phyloP scores from a whole-genome alignment of 441 rosid species.

The Macaranga tanarius region DNA sequence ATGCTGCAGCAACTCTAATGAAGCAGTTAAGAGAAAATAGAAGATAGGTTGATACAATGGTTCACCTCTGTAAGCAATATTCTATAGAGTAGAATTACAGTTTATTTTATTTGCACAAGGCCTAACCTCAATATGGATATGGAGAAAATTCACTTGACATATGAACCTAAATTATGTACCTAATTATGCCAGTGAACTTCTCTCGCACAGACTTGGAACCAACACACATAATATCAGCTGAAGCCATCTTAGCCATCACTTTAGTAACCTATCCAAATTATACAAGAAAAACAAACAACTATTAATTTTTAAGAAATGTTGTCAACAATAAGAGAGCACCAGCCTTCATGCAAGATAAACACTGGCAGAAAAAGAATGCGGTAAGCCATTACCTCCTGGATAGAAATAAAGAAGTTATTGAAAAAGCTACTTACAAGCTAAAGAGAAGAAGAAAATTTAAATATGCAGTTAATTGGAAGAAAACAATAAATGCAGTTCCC shows the following conservation, averaged over 20 bases:
- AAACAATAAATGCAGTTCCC: not conserved
- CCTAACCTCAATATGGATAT: not conserved
- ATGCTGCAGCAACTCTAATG: not conserved
- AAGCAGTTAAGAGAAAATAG: not conserved
- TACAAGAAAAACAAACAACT: slow-evolving; percentile 3
- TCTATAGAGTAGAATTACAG: not conserved
- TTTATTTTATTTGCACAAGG: not conserved
- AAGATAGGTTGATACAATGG: not conserved
- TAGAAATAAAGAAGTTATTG: not conserved
- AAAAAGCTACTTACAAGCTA: not conserved
- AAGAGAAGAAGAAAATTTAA: not conserved
- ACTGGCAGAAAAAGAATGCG: not conserved
- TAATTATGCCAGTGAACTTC: slow-evolving; percentile 75
- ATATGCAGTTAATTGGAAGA: not conserved
- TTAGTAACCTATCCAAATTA: slow-evolving; percentile 63
- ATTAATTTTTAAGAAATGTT: not conserved
- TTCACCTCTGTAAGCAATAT: not conserved
- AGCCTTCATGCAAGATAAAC: not conserved
- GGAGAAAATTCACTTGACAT: not conserved
- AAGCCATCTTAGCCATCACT: slow-evolving; percentile 71
- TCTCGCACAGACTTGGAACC: slow-evolving; percentile 75
- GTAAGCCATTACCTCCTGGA: not conserved
- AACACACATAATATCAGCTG: slow-evolving; percentile 84
- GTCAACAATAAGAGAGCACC: not conserved
- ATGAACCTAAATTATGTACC: slow-evolving; percentile 36